phyloP scores from a whole-genome alignment of 2,329 filamentous ascomycete genomes.

The Pseudogymnoascus pannorum region DNA sequence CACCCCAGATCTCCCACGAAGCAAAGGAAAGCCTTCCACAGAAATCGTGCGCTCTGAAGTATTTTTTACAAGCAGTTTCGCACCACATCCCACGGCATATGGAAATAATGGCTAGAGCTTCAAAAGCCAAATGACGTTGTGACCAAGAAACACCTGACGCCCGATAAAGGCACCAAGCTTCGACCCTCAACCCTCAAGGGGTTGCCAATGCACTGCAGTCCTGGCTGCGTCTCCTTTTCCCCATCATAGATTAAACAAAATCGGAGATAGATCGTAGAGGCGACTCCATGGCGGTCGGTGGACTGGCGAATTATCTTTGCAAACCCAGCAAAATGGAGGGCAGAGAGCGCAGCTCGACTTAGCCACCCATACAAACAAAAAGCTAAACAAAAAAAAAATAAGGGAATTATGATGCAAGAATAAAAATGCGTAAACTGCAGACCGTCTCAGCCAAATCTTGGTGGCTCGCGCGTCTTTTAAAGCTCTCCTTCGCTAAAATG shows the following conservation, averaged over 20 bases:
- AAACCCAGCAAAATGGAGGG: constrained; percentile 6
- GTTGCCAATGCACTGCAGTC: background rate
- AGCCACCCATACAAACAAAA: constrained; percentile 30
- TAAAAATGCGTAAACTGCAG: constrained; percentile 17
- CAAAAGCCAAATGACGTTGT: constrained; percentile 3
- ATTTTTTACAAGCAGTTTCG: constrained; percentile 8
- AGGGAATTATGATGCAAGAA: constrained; percentile 40
- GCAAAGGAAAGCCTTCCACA: constrained; percentile 5
- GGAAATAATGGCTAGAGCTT: background rate
- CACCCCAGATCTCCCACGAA: background rate
- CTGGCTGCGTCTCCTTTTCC: background rate
- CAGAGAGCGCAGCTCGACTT: constrained; percentile 16
- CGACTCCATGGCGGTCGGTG: constrained; percentile 1
- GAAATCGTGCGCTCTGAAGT: constrained; percentile 5
- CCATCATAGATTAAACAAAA: background rate
- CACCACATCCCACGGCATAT: constrained; percentile 4
- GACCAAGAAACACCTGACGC: constrained; percentile 4
- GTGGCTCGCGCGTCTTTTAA: constrained; percentile 8
- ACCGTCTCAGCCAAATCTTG: background rate
- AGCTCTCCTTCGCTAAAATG: constrained; percentile 10
- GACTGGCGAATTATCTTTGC: constrained; percentile 8
- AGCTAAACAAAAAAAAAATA: constrained; percentile 23
- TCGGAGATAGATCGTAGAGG: constrained; percentile 5
- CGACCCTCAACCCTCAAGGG: background rate
- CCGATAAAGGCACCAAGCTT: background rate